Percentiles rank a stretch among this genome's conserved stretches.
Conservation (phyloP, 164 flowering plant species). For the Nymphaea colorata region DNA sequence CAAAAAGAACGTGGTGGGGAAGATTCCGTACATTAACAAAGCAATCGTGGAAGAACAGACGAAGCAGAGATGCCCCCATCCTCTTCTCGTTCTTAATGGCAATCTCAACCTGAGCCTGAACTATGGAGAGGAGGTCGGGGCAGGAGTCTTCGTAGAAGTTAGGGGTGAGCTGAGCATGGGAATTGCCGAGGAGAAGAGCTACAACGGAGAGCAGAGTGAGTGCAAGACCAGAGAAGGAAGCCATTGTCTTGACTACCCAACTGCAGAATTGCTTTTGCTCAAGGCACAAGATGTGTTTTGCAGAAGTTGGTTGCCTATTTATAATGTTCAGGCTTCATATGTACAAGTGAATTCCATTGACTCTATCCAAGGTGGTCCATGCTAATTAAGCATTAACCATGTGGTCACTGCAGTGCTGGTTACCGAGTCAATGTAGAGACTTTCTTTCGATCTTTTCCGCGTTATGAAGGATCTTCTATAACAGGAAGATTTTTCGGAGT, state of each 20-base stretch:
- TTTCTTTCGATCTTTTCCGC: no score
- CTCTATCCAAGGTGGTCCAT: not conserved
- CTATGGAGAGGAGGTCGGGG: constrained; percentile 7
- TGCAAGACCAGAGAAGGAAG: constrained; percentile 1
- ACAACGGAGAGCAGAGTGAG: not conserved
- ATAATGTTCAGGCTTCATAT: not conserved
- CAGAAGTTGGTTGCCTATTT: not conserved
- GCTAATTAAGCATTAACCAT: no score
- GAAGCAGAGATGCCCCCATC: constrained; percentile 13
- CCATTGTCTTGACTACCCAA: not conserved
- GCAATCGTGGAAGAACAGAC: constrained; percentile 12
- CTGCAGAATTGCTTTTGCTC: not conserved
- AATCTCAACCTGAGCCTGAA: constrained; percentile 7
- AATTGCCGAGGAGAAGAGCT: not conserved
- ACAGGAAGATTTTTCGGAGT: no score
- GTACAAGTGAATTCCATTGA: not conserved
- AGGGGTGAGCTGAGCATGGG: constrained; percentile 4
- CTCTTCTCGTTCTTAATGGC: constrained; percentile 9
- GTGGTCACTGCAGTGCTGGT: no score
- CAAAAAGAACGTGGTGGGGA: not conserved
- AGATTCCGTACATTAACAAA: constrained; percentile 11
- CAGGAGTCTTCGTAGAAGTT: constrained; percentile 8
- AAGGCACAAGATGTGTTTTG: not conserved
- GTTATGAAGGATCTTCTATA: no score
- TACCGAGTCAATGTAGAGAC: no score